Evolutionary conservation across 2,329 filamentous ascomycete genomes (phyloP).

Genomic region (Helicocarpus griseus): DNA sequence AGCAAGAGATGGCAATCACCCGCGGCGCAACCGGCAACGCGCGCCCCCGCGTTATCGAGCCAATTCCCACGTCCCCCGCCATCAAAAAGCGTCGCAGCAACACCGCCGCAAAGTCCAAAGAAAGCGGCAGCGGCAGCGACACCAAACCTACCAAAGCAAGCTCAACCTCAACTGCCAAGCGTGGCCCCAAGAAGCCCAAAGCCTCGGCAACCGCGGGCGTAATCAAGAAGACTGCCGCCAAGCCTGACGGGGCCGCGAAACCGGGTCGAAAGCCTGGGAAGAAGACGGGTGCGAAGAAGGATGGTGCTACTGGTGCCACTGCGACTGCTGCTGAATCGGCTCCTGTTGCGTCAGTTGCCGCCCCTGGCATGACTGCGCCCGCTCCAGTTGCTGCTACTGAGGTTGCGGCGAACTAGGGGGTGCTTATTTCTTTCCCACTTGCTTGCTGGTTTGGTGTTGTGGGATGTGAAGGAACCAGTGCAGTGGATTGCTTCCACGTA

Average conservation of each 20-base stretch:
- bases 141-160: not conserved
- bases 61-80: slow-evolving; percentile 1
- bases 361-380: not conserved
- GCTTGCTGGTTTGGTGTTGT: too few species aligned
- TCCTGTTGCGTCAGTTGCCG: not conserved
- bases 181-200: not conserved
- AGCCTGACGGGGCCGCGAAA: not conserved
- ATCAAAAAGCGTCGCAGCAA: not conserved
- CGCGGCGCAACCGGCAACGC: slow-evolving; percentile 5
- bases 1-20: slow-evolving; percentile 4
- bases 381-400: not conserved
- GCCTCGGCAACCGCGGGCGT: not conserved
- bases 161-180: not conserved
- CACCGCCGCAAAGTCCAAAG: not conserved
- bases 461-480: too few species aligned
- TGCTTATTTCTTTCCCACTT: too few species aligned
- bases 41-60: slow-evolving; percentile 5
- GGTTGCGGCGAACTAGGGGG: not conserved
- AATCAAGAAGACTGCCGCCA: not conserved
- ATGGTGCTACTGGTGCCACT: not conserved
- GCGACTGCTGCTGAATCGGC: not conserved
- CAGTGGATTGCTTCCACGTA: not conserved
- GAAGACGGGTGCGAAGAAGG: not conserved
- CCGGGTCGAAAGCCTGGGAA: not conserved
- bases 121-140: not conserved